These are phyloP conservation scores for Colletotrichum sp. DNA, from an alignment of 2,329 filamentous ascomycete species.

Conservation along the genomic window DNA sequence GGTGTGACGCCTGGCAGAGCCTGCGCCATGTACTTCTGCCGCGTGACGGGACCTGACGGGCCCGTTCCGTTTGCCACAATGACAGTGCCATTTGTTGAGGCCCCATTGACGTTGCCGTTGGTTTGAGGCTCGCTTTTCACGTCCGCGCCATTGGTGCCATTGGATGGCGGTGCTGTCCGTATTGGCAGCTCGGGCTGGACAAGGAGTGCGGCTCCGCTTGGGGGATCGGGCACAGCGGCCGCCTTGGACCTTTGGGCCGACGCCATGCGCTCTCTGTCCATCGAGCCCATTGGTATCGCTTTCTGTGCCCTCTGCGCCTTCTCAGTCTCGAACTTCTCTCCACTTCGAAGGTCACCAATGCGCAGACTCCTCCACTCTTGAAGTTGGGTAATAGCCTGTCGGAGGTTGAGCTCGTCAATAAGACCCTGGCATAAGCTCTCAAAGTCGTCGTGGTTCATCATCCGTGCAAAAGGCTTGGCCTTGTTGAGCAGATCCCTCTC, in stretches of 20 bases:
- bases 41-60: slow-evolving; percentile 35
- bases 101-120: slow-evolving; percentile 58
- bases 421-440: slow-evolving; percentile 84
- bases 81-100: slow-evolving; percentile 46
- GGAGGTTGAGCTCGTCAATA: slow-evolving; percentile 88
- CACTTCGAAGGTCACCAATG: slow-evolving; percentile 83
- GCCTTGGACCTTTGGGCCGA: slow-evolving; percentile 73
- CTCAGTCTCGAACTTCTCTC: slow-evolving; percentile 91
- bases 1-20: slow-evolving; percentile 66
- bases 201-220: slow-evolving; percentile 76
- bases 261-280: slow-evolving; percentile 81
- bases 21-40: slow-evolving; percentile 58
- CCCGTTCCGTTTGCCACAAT: slow-evolving; percentile 38
- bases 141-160: slow-evolving; percentile 38
- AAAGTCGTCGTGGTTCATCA: slow-evolving; percentile 95
- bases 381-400: slow-evolving; percentile 86
- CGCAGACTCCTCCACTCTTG: slow-evolving; percentile 91
- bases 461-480: slow-evolving; percentile 92
- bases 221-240: slow-evolving; percentile 66
- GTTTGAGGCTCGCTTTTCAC: slow-evolving; percentile 58
- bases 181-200: slow-evolving; percentile 80
- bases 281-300: slow-evolving; percentile 74
- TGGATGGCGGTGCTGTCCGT: slow-evolving; percentile 47
- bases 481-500: slow-evolving; percentile 91
- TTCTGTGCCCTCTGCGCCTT: slow-evolving; percentile 79